These are phyloP conservation scores for Aureobasidium sp. DNA, from an alignment of 2,329 filamentous ascomycete species.

Conservation along the genomic window DNA sequence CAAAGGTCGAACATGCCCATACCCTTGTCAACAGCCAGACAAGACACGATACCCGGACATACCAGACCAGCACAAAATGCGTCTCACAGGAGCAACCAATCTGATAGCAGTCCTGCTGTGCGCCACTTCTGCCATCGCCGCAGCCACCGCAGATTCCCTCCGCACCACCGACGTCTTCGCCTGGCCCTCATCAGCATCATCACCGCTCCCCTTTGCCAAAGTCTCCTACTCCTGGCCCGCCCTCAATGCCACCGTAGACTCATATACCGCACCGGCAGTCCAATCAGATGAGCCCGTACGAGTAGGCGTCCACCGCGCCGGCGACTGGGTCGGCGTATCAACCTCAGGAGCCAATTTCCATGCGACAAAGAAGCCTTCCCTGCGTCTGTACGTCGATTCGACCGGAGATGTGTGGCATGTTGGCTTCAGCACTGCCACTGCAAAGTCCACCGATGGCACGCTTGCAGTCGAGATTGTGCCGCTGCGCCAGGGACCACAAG, in stretches of 20 bases:
- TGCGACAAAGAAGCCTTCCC: conserved; percentile 34
- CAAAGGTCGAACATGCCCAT: neutral
- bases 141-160: conserved; percentile 22
- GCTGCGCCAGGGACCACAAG: conserved; percentile 32
- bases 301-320: conserved; percentile 35
- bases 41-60: neutral
- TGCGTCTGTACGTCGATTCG: conserved; percentile 36
- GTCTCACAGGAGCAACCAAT: neutral
- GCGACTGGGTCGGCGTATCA: conserved; percentile 37
- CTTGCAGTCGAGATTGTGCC: conserved; percentile 36
- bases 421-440: conserved; percentile 32
- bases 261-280: conserved; percentile 30
- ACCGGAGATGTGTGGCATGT: conserved; percentile 38
- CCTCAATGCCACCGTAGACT: conserved; percentile 32
- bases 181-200: conserved; percentile 28
- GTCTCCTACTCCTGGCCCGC: conserved; percentile 34
- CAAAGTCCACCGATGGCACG: conserved; percentile 6
- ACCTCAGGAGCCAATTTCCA: conserved; percentile 37
- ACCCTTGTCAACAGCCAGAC: neutral
- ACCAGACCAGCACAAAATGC: neutral
- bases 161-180: conserved; percentile 25
- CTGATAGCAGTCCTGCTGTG: conserved; percentile 7
- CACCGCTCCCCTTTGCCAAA: conserved; percentile 34
- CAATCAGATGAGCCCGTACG: conserved; percentile 34
- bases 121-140: conserved; percentile 22